Percentiles rank a stretch among this genome's conserved stretches.
Evolutionary conservation across 225 moss, liverwort and hornwort genomes (phyloP).

Genomic region (Takakia lepidozioides): DNA sequence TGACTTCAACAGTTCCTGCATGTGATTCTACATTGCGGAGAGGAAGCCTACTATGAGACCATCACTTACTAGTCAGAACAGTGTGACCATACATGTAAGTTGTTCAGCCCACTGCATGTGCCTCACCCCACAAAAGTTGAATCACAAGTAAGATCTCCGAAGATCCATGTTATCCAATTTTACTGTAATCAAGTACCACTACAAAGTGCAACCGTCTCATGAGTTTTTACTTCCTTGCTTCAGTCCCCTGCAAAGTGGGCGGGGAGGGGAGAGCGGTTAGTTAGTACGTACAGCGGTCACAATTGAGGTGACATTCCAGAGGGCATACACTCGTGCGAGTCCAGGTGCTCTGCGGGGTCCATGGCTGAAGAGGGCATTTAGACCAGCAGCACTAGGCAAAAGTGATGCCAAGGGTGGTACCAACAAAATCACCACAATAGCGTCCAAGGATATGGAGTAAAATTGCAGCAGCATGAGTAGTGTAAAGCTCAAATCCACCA

Average conservation of each 20-base stretch:
- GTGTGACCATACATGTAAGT: no score
- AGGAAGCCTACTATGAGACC: no score
- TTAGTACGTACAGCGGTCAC: conserved; percentile 67
- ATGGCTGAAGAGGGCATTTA: conserved; percentile 93
- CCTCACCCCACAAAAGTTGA: no score
- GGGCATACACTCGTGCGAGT: conserved; percentile 80
- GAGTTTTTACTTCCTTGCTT: no score
- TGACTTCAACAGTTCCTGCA: not conserved
- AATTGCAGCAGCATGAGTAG: conserved; percentile 86
- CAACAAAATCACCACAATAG: conserved; percentile 76
- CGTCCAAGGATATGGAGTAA: conserved; percentile 86
- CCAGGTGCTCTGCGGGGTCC: conserved; percentile 87
- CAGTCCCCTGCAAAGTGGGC: no score
- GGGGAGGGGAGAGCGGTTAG: not conserved
- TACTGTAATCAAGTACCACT: no score
- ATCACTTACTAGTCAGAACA: no score
- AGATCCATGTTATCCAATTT: no score
- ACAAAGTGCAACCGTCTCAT: no score
- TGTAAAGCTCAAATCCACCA: conserved; percentile 93
- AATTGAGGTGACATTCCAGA: conserved; percentile 92
- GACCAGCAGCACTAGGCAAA: conserved; percentile 79
- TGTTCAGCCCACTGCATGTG: no score
- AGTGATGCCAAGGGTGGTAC: conserved; percentile 81
- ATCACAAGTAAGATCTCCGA: no score
- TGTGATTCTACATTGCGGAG: no score